These are phyloP conservation scores for Jimgerdemannia flammicorona DNA, from an alignment of 192 early-diverging fungal species.

Conservation along the genomic window DNA sequence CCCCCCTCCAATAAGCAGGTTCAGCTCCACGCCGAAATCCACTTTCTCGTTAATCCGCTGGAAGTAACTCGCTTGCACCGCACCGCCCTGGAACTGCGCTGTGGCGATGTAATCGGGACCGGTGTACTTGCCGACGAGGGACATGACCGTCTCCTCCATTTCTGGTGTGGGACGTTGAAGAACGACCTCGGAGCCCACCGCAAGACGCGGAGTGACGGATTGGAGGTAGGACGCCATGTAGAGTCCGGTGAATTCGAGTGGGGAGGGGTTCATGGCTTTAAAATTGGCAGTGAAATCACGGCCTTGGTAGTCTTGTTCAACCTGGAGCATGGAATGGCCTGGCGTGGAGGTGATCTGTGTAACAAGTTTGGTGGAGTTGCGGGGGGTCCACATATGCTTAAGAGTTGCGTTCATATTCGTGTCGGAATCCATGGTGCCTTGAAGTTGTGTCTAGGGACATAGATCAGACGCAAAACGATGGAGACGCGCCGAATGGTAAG, in stretches of 20 bases:
- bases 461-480: not conserved
- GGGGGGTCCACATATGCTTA: constrained; percentile 69
- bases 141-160: constrained; percentile 71
- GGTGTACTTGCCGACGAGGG: constrained; percentile 69
- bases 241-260: constrained; percentile 85
- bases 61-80: constrained; percentile 84
- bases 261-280: constrained; percentile 96
- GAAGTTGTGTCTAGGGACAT: constrained; percentile 69
- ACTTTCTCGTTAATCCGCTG: constrained; percentile 89
- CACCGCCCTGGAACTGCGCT: constrained; percentile 60
- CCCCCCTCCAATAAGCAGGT: constrained; percentile 65
- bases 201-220: constrained; percentile 77
- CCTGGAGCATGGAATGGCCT: constrained; percentile 86
- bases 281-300: constrained; percentile 83
- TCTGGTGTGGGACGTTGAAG: constrained; percentile 82
- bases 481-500: not conserved
- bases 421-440: constrained; percentile 94
- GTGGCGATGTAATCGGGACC: constrained; percentile 65
- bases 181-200: constrained; percentile 83
- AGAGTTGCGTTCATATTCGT: constrained; percentile 71
- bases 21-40: constrained; percentile 90
- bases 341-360: constrained; percentile 59
- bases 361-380: constrained; percentile 61
- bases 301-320: constrained; percentile 92
- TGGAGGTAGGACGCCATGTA: constrained; percentile 88